Percentiles rank a stretch among this genome's conserved stretches.
phyloP scores from a whole-genome alignment of 345 rosid species.

The Physaria fendleri region DNA sequence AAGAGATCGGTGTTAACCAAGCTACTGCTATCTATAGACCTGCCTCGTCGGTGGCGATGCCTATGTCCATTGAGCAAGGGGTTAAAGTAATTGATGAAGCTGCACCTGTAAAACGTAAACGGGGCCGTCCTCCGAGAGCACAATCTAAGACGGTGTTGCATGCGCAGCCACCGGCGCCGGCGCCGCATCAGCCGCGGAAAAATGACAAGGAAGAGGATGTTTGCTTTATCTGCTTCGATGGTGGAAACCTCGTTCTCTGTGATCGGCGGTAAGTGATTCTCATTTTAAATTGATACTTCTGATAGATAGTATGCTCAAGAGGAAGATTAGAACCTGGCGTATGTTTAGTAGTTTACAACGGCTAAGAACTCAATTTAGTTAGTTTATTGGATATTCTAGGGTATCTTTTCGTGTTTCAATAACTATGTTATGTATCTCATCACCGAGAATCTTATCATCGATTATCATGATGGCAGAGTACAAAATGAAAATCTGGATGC shows the following conservation, averaged over 20 bases:
- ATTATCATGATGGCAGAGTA: slow-evolving; percentile 34
- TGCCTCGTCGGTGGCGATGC: background rate
- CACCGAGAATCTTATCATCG: background rate
- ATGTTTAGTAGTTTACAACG: background rate
- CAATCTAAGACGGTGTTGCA: slow-evolving; percentile 17
- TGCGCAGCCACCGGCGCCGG: slow-evolving; percentile 13
- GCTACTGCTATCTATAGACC: slow-evolving; percentile 40
- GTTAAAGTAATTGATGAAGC: slow-evolving; percentile 17
- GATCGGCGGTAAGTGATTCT: slow-evolving; percentile 75
- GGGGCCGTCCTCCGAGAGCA: slow-evolving; percentile 70
- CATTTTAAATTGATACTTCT: background rate
- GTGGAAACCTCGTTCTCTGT: slow-evolving; percentile 93
- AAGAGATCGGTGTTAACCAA: slow-evolving; percentile 30
- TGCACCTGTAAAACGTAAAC: slow-evolving; percentile 45
- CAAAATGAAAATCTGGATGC: slow-evolving; percentile 40
- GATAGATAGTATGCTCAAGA: slow-evolving; percentile 1
- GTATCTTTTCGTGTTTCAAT: background rate
- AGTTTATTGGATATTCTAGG: background rate
- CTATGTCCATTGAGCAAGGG: slow-evolving; percentile 10
- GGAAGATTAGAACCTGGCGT: background rate
- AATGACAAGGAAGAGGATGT: slow-evolving; percentile 84
- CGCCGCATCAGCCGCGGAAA: slow-evolving; percentile 25
- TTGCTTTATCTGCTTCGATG: slow-evolving; percentile 97
- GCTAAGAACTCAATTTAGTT: background rate
- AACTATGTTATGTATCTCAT: background rate